Conservation (phyloP, 345 rosid genomes). For the Euphorbia pulcherrima region DNA sequence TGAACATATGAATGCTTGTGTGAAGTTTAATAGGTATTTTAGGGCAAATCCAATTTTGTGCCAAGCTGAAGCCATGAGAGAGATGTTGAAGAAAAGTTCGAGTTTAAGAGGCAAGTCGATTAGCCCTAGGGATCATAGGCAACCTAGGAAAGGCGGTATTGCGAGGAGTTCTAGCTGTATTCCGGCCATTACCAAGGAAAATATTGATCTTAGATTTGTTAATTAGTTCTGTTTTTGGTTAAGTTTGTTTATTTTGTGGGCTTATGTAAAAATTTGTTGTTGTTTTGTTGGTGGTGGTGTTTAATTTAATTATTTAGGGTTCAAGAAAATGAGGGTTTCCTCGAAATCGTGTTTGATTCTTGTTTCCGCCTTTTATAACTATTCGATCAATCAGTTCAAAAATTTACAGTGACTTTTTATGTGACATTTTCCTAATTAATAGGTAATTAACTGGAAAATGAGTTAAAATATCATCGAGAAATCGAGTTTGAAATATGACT, state of each 20-base stretch:
- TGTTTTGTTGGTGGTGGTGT: background rate
- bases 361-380: too few species aligned
- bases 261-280: background rate
- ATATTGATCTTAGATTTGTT: background rate
- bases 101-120: constrained; percentile 12
- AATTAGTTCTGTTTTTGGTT: background rate
- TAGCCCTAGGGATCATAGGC: constrained; percentile 15
- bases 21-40: constrained; percentile 19
- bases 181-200: constrained; percentile 22
- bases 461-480: too few species aligned
- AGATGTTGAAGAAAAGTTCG: constrained; percentile 25
- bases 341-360: too few species aligned
- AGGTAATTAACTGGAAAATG: too few species aligned
- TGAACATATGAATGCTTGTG: constrained; percentile 30
- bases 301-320: too few species aligned
- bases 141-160: constrained; percentile 13
- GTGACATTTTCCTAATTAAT: too few species aligned
- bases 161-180: constrained; percentile 32
- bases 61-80: constrained; percentile 30
- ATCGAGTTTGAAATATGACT: too few species aligned
- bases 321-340: too few species aligned
- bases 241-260: too few species aligned
- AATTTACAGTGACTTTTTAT: too few species aligned
- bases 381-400: too few species aligned
- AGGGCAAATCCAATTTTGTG: constrained; percentile 23